Evolutionary conservation across 192 early-diverging fungal genomes (phyloP).

Genomic region (Pilobolus umbonatus): DNA sequence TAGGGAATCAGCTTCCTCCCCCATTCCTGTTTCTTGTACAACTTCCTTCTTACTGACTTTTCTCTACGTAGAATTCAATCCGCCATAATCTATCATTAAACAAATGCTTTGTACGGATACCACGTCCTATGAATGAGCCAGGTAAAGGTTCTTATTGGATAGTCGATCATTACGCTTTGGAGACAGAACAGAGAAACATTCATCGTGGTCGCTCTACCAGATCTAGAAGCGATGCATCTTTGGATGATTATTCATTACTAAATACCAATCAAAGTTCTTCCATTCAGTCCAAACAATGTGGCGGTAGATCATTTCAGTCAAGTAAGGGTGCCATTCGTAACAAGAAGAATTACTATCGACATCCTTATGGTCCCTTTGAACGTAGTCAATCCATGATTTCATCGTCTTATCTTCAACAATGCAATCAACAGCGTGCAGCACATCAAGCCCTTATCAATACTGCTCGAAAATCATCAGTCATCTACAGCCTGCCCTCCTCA

Average conservation of each 20-base stretch:
- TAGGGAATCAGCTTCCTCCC: not conserved
- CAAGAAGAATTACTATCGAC: slow-evolving; percentile 11
- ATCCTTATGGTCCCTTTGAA: slow-evolving; percentile 5
- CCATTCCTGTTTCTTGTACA: too few species aligned
- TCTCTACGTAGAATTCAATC: slow-evolving; percentile 68
- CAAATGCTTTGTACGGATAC: slow-evolving; percentile 73
- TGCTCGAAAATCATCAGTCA: not conserved
- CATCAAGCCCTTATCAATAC: too few species aligned
- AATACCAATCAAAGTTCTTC: slow-evolving; percentile 7
- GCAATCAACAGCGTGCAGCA: not conserved
- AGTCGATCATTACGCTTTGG: slow-evolving; percentile 50
- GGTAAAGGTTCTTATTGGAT: slow-evolving; percentile 88
- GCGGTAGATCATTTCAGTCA: slow-evolving; percentile 14
- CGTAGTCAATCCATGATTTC: not conserved
- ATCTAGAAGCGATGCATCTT: slow-evolving; percentile 25
- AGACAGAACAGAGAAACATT: slow-evolving; percentile 21
- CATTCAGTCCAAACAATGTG: slow-evolving; percentile 8
- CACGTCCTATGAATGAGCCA: slow-evolving; percentile 74
- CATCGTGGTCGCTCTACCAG: slow-evolving; percentile 24
- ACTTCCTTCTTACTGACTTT: not conserved
- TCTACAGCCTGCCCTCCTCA: not conserved
- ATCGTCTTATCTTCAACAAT: not conserved
- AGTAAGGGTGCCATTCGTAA: slow-evolving; percentile 1
- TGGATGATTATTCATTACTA: not conserved
- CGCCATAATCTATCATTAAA: slow-evolving; percentile 82